A percentile compares a stretch with the other conserved stretches of the same genome.
Evolutionary conservation across 2,329 filamentous ascomycete species (phyloP).

Genomic region (Cercospora janseana): DNA sequence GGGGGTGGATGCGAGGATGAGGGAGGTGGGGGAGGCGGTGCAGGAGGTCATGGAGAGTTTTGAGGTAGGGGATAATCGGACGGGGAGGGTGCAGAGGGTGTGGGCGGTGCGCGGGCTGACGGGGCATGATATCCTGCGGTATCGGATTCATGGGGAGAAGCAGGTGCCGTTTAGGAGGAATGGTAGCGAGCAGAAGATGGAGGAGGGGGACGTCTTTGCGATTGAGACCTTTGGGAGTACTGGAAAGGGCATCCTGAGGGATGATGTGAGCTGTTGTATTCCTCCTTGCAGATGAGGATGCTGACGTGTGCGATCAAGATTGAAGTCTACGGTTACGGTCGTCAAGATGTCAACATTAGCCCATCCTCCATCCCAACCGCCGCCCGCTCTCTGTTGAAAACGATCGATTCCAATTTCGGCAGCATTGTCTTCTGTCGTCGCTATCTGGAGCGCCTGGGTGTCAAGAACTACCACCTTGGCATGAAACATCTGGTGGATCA

Average conservation of each 20-base stretch:
- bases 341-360: constrained; percentile 63
- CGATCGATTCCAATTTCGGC: constrained; percentile 95
- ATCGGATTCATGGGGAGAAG: constrained; percentile 89
- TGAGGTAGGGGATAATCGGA: constrained; percentile 72
- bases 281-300: background rate
- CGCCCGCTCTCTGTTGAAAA: constrained; percentile 78
- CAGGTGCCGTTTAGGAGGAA: constrained; percentile 91
- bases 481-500: constrained; percentile 80
- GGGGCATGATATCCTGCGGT: constrained; percentile 85
- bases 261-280: constrained; percentile 62
- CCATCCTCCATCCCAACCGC: constrained; percentile 74
- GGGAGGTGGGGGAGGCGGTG: constrained; percentile 78
- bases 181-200: constrained; percentile 89
- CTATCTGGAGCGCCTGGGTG: constrained; percentile 87
- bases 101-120: constrained; percentile 85
- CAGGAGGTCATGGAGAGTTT: constrained; percentile 94
- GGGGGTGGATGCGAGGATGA: constrained; percentile 85
- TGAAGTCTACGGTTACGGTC: constrained; percentile 86
- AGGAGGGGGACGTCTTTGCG: constrained; percentile 91
- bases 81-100: constrained; percentile 73
- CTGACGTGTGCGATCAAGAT: constrained; percentile 44
- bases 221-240: constrained; percentile 96
- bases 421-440: constrained; percentile 87
- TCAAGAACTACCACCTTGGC: constrained; percentile 89
- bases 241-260: constrained; percentile 80